Evolutionary conservation across 208 protist species (phyloP), one percentile per base, ranked within the genome.

Genomic region (Leptomonas seymouri): DNA sequence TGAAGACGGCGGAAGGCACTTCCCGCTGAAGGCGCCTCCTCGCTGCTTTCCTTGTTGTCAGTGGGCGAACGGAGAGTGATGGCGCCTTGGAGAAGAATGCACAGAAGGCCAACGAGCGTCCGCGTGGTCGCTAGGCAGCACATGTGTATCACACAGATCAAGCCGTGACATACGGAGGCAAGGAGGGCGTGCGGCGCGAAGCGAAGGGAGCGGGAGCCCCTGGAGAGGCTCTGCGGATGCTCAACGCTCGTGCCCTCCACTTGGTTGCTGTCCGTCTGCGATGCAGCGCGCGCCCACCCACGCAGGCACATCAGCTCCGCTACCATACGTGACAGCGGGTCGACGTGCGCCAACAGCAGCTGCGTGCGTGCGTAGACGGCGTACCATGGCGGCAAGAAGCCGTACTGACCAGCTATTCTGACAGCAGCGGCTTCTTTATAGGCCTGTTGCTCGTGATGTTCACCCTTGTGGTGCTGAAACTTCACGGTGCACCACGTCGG

Each of bases 281-380:
- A 23, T 49, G 25, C 12, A 46, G 8, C 6, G 1, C 9, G 3
- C 9, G 30, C 61, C 69, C 69, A 75, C 25, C 62, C 71, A 25
- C 71, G 56, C 55, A 60, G 54, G 44, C 62, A 76, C 55, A 76
- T 36, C 41, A 68, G 25, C 71, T 76, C 71, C 16, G 63, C 71
- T 9, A 65, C 31, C 41, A 70, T 76, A 42, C 71, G 62, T 9
- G 46, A 28, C 15, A 76, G 42, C 0, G 71, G 71, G 46, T 76
- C 60, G 21, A 67, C 73, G 21, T 81, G 81, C 7, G 66, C 74
- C 45, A 83, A 23, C 12, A 81, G 69, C 6, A 87, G 67, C 77
- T 81, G 78, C 39, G 76, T 56, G 39, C 78, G 79, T 11, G 59
- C 60, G 62, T 73, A 62, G 12, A 76, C 78, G 41, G 74, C 74